Evolutionary conservation across 2,329 filamentous ascomycete species (phyloP), one percentile per base, ranked within the genome.

Genomic region (Alternaria hordeiaustralica): DNA sequence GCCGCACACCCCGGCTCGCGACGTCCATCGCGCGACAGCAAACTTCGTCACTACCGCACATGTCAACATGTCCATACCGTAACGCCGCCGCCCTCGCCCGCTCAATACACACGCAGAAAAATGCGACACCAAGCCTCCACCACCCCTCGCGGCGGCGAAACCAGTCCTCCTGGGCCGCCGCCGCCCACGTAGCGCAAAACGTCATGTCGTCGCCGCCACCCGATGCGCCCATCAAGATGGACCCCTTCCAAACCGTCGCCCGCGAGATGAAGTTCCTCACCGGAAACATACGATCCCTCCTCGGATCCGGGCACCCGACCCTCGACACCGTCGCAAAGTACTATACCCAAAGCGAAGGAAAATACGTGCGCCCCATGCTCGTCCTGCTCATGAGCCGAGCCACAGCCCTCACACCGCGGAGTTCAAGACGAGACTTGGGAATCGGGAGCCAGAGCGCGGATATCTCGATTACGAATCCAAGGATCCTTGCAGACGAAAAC

Each of bases 241-340:
- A 98, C 79, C 95, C 95, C 33, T 87, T 98, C 75, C 89, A 92
- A 66, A 91, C 93, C 33, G 94, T 98, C 33, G 95, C 93, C 66
- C 96, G 97, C 82, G 95, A 98, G 85, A 93, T 99, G 90, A 96
- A 97, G 82, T 96, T 94, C 74, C 83, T 98, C 75, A 97, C 92
- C 11, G 94, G 94, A 58, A 97, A 98, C 75, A 97, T 98, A 80
- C 88, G 93, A 65, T 92, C 96, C 77, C 86, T 98, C n/a, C 84
- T 98, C 15, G 95, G 95, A 6, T 97, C 94, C 0, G 95, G 95
- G 6, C 95, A 99, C 78, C 96, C 96, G 0, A 94, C 94, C 49
- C 87, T 99, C 64, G 96, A 98, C 78, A 94, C 93, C 45, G 95
- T 94, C 26, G 94, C 96, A 56, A 99, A 99, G 82, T 99, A 99